Conservation (phyloP, 1,139 yeast genomes). For the Saccharomyces hybrid region DNA sequence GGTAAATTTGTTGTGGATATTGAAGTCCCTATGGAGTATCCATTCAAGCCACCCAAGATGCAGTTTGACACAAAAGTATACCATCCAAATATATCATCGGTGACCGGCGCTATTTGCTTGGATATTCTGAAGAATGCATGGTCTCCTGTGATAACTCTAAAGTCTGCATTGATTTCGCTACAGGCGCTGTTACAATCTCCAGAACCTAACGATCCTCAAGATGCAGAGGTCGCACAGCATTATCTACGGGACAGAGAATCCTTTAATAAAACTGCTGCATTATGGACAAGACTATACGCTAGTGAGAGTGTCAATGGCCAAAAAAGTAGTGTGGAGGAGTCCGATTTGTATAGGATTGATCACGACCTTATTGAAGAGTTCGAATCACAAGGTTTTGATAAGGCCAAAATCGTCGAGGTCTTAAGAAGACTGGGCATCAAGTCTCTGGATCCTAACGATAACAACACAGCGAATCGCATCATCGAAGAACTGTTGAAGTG, state of each 20-base stretch:
- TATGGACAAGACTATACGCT: constrained; percentile 87
- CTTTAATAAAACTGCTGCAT: constrained; percentile 75
- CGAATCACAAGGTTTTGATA: constrained; percentile 80
- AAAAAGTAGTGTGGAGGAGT: constrained; percentile 35
- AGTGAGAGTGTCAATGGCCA: constrained; percentile 8
- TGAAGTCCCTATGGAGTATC: constrained; percentile 76
- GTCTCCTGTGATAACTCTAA: constrained; percentile 96
- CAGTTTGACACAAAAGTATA: constrained; percentile 84
- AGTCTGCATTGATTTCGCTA: constrained; percentile 80
- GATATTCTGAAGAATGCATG: constrained; percentile 89
- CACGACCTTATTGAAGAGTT: constrained; percentile 61
- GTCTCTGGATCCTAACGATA: constrained; percentile 53
- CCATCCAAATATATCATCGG: constrained; percentile 96
- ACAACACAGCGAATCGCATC: constrained; percentile 63
- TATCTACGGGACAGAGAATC: constrained; percentile 64
- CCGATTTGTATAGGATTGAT: constrained; percentile 70
- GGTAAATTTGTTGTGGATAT: constrained; percentile 84
- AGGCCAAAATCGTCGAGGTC: constrained; percentile 62
- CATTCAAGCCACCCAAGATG: constrained; percentile 94
- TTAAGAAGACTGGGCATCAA: constrained; percentile 71
- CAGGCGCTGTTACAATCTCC: constrained; percentile 92
- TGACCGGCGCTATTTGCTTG: constrained; percentile 95
- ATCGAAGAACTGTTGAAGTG: constrained; percentile 63
- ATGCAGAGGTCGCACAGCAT: constrained; percentile 91
- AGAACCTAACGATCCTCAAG: constrained; percentile 95